Evolutionary conservation across 164 flowering plant species (phyloP).

Genomic region (Brasenia schreberi): DNA sequence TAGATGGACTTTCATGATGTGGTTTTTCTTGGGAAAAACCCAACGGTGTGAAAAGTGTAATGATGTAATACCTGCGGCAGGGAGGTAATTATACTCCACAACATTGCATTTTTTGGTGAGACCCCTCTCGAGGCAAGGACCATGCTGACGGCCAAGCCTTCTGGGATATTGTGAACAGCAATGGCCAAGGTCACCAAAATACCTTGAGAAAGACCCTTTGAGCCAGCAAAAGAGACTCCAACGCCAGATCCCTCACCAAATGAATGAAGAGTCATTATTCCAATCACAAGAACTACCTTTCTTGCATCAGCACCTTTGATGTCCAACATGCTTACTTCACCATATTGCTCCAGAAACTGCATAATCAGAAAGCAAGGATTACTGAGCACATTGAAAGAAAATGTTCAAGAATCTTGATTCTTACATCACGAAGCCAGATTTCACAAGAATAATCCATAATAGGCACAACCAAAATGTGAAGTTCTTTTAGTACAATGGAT

Average conservation of each 20-base stretch:
- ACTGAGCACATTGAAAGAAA: background rate
- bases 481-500: no score
- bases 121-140: conserved; percentile 92
- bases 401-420: no score
- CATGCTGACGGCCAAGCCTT: conserved; percentile 99
- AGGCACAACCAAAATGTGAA: no score
- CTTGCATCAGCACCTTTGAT: conserved; percentile 97
- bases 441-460: no score
- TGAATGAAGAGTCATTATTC: conserved; percentile 99
- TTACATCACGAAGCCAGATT: no score
- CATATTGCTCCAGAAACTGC: conserved; percentile 88
- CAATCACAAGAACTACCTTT: conserved; percentile 87
- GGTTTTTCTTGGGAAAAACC: background rate
- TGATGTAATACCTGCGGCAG: conserved; percentile 66
- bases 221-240: conserved; percentile 98
- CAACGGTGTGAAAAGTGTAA: background rate
- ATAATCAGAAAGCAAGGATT: background rate
- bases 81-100: conserved; percentile 98
- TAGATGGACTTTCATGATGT: no score
- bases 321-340: conserved; percentile 98
- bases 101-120: conserved; percentile 94
- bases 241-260: conserved; percentile 99
- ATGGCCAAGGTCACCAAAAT: conserved; percentile 89
- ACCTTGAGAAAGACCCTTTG: conserved; percentile 94
- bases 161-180: conserved; percentile 98